Evolutionary conservation across 192 early-diverging fungal genomes (phyloP), one percentile per base, ranked within the genome.

Genomic region (Diversispora eburnea): DNA sequence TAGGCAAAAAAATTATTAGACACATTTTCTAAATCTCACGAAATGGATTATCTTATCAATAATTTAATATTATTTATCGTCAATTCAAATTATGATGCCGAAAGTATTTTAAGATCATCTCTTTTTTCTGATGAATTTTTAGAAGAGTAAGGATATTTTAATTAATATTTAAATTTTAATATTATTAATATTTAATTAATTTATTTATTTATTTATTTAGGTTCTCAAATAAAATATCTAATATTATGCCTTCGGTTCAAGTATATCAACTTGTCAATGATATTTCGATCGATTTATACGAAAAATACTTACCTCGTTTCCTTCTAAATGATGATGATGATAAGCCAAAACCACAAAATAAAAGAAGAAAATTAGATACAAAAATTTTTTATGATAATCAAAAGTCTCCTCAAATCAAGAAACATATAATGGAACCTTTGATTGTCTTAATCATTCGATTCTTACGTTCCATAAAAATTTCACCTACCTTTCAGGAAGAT

Each of bases 11-110:
- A 4, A 12, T 13, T 71, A 42, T 58, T 71, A 33, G 69, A 45
- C 3, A 59, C 10, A 17, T 71, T 46, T 25, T 52, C 69, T 0
- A 71, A 71, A 71, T 71, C 69, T 46, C 19, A 22, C 4, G 43
- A 71, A 71, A 71, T 71, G 69, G 43, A 71, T 56, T 47, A 17
- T n/a, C 59, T 42, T 47, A 25, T 71, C 13, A 56, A 56, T 47
- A 47, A 9, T 12, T 9, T 71, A 20, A 19, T 59, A n/a, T 42
- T 19, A 15, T 7, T 12, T 59, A 46, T 71, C 6, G 59, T 20
- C 33, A 59, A 25, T 42, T 46, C 59, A 25, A 6, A 58, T 17
- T 7, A 33, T 8, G 43, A 71, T 22, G 56, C 43, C 13, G n/a
- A 71, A 13, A 48, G 13, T 2, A 46, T 71, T 13, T 45, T 71